Base-by-base conservation (phyloP, 345 rosid genomes). In the Syzygium aqueum region DNA sequence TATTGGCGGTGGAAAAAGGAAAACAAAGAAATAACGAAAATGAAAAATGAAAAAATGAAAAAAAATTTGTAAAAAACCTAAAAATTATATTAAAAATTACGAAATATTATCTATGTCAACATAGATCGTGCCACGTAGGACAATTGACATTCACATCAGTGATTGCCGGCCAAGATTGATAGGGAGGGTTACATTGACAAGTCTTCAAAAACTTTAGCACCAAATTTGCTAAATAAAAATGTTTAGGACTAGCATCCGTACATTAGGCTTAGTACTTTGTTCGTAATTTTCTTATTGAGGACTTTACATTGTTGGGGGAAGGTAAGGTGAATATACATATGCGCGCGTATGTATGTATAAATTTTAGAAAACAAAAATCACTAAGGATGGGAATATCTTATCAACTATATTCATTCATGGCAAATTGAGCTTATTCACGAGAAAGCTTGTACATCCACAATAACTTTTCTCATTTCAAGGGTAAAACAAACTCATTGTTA, bases 91-190 rank as follows among this genome's bases (percentile, higher is more conserved):
- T 8, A 9, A 4, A 56, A 56, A 9, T 8, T 23, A 13, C 0
- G 0, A 28, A 63, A 61, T 27, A 61, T 61, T 1, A 63, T 2
- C 2, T 63, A 28, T 0, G 0, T 30, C 7, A 0, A 0, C 0
- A 2, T 15, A 2, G 4, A 3, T 65, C 11, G 8, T 30, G 4
- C 8, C 22, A 28, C 4, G 5, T 28, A 63, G 11, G 1, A 28
- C 21, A 0, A 0, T 23, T 0, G 25, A 11, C 11, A 0, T 57
- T n/a, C n/a, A 57, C 1, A 0, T 63, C 10, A 7, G 15, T 0
- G 21, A 28, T 63, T 63, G 5, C 1, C 0, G 2, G 1, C 4
- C 17, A 63, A 15, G 28, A 63, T 14, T 28, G 40, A 3, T 28
- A 7, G 0, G 14, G 28, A 63, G 5, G 28, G 6, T 2, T 30